Percentiles rank a stretch among this genome's conserved stretches.
These are phyloP conservation scores for Dendrobium officinale DNA, from an alignment of 106 monocot species.

Conservation along the genomic window DNA sequence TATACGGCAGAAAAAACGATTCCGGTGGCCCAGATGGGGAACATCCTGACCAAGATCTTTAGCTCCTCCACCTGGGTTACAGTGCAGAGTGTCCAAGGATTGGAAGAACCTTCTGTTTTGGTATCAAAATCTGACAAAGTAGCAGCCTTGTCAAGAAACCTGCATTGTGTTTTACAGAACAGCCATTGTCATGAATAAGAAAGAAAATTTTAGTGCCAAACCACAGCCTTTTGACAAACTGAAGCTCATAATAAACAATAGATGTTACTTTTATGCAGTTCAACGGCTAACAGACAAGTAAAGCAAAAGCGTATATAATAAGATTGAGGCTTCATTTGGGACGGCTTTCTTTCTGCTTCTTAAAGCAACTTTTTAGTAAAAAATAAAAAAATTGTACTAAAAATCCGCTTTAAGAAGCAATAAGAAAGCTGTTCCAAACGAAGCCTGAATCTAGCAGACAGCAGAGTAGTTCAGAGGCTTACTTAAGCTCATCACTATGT, in stretches of 20 bases:
- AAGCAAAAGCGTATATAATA: not conserved
- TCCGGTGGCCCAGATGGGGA: slow-evolving; percentile 53
- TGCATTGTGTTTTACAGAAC: not conserved
- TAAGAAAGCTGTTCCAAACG: too few species aligned
- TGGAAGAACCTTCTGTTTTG: slow-evolving; percentile 18
- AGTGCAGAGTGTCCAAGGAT: slow-evolving; percentile 60
- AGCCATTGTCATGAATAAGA: not conserved
- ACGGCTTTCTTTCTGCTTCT: too few species aligned
- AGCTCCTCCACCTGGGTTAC: slow-evolving; percentile 72
- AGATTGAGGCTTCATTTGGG: not conserved
- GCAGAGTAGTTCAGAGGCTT: not conserved
- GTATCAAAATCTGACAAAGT: slow-evolving; percentile 17
- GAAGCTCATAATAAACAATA: not conserved
- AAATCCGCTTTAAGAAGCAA: too few species aligned
- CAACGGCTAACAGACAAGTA: not conserved
- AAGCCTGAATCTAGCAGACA: not conserved
- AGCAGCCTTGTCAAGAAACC: slow-evolving; percentile 63
- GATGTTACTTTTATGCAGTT: not conserved
- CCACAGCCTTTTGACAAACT: not conserved
- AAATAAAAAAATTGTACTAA: too few species aligned
- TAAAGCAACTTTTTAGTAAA: too few species aligned
- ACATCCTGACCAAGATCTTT: slow-evolving; percentile 58
- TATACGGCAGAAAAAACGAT: slow-evolving; percentile 49
- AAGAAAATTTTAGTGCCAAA: not conserved
- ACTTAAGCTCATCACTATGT: slow-evolving; percentile 71